A percentile compares a stretch with the other conserved stretches of the same genome.
phyloP scores from a whole-genome alignment of 371 early-diverging fungal species.

The Dinochytrium kinnereticum region DNA sequence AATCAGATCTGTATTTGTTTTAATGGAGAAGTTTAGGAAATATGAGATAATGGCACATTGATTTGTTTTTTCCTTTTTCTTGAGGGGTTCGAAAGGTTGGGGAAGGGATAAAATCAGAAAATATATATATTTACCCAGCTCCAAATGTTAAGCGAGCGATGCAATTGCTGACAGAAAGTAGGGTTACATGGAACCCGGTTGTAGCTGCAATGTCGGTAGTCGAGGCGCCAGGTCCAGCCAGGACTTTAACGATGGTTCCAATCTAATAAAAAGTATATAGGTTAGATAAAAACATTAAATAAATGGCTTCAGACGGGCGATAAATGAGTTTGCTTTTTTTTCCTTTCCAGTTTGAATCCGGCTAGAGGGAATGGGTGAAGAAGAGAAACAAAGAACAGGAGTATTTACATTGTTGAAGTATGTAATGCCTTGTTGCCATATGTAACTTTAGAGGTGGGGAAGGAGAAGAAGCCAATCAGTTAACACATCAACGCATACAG shows the following conservation, averaged over 20 bases:
- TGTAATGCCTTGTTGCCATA: constrained; percentile 40
- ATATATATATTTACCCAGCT: neutral
- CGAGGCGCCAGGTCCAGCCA: neutral
- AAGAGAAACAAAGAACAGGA: neutral
- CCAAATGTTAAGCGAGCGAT: constrained; percentile 29
- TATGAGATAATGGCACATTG: too few relatives aligned
- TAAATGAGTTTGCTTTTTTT: too few relatives aligned
- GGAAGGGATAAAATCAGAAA: neutral
- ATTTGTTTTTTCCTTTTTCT: too few relatives aligned
- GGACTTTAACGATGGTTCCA: constrained; percentile 24
- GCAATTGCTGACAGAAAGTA: constrained; percentile 37
- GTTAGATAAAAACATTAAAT: neutral
- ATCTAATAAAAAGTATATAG: constrained; percentile 16
- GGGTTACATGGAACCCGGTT: constrained; percentile 26
- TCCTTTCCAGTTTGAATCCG: too few relatives aligned
- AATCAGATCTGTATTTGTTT: constrained; percentile 31
- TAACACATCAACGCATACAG: neutral
- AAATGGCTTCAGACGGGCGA: too few relatives aligned
- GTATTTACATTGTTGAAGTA: constrained; percentile 34
- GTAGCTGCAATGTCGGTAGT: neutral
- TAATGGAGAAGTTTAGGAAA: neutral
- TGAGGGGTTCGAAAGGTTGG: neutral
- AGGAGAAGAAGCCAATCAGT: too few relatives aligned
- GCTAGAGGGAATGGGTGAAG: too few relatives aligned
- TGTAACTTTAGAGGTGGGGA: too few relatives aligned